Evolutionary conservation across 306 rosid species (phyloP), one percentile per base, ranked within the genome.

Genomic region (Argentina anserina): DNA sequence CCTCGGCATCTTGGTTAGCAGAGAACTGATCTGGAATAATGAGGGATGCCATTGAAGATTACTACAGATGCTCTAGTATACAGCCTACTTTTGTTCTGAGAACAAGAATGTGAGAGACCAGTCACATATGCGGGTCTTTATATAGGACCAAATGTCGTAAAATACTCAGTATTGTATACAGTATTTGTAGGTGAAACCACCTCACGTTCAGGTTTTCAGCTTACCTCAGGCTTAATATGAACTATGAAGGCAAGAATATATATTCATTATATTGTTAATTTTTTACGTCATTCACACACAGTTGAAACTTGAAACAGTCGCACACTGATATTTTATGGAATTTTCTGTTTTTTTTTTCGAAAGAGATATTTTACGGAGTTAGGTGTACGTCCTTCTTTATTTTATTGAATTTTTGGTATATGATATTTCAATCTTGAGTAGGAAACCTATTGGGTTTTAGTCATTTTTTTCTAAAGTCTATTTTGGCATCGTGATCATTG

Each of bases 1-100:
- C 86, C 65, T 90, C 87, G 46, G 93, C 91, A 68, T 90, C 96
- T 75, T 88, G 80, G 60, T 50, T 65, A 21, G 88, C 67, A 76
- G 86, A 75, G 60, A 55, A 42, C 28, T 86, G 82, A 29, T 37
- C 21, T 29, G 83, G 75, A 78, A 47, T 70, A 76, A 79, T 23
- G 70, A 85, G 63, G 60, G 90, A 74, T 1, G 93, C 93, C 91
- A 90, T 90, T 71, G 76, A n/a, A 4, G 21, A 42, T 28, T 45
- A 52, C 6, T 65, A 40, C 12, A 29, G 23, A 49, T 43, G 20
- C 36, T 23, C 17, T 65, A 67, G n/a, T 12, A 34, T 34, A 34
- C 5, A 7, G 17, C 18, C 8, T 0, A 25, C 1, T 52, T n/a
- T 52, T 52, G 59, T n/a, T 52, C 8, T 21, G 28, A 52, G 59